Evolutionary conservation across 116 monocot species (phyloP).

Genomic region (Phalaenopsis hybrid): DNA sequence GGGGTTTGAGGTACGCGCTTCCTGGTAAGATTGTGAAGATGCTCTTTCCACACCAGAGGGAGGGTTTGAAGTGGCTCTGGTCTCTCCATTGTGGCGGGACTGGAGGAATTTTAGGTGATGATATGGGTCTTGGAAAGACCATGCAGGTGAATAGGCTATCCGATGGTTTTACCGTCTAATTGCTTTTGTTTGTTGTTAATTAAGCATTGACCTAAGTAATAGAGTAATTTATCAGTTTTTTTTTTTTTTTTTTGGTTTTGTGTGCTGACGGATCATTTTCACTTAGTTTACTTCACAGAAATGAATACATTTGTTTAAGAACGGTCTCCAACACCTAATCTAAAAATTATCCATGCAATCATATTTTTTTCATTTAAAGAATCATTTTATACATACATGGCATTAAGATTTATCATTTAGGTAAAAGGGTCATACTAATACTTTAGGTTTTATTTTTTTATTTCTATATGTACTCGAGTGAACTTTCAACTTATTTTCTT

Average conservation of each 20-base stretch:
- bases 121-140: slow-evolving; percentile 97
- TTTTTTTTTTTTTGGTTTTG: not conserved
- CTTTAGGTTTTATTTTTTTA: not conserved
- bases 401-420: not conserved
- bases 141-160: slow-evolving; percentile 63
- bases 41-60: slow-evolving; percentile 80
- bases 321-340: not conserved
- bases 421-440: not conserved
- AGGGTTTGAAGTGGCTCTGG: slow-evolving; percentile 91
- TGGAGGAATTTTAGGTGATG: slow-evolving; percentile 94
- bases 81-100: slow-evolving; percentile 67
- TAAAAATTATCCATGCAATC: not conserved
- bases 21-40: slow-evolving; percentile 37
- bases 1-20: slow-evolving; percentile 33
- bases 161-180: not conserved
- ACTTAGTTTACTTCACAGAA: not conserved
- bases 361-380: slow-evolving; percentile 1
- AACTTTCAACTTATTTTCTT: not conserved
- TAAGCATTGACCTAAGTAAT: not conserved
- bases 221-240: not conserved
- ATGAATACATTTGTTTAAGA: not conserved
- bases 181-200: not conserved
- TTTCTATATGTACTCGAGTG: not conserved
- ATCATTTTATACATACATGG: not conserved
- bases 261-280: not conserved